Evolutionary conservation across 768 basidiomycete species (phyloP), one percentile per base, ranked within the genome.

Genomic region (Cystofilobasidium capitatum): DNA sequence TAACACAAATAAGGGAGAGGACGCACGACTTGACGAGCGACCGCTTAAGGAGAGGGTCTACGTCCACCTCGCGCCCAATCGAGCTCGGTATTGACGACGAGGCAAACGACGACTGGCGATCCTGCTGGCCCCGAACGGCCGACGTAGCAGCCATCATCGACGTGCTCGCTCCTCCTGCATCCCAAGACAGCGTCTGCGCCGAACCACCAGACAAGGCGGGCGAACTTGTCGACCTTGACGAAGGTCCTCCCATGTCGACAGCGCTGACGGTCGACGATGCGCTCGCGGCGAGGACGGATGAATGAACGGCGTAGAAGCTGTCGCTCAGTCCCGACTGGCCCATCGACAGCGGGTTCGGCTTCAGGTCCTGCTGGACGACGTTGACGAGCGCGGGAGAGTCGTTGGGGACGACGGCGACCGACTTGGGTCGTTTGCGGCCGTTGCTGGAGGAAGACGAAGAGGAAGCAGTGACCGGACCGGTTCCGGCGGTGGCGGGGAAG

Each of bases 41-140:
- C 37, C 60, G 59, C 42, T 62, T 62, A 51, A 67, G 66, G 35
- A 67, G 42, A 10, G 66, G 39, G 22, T 47, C 57, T 29, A 65
- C 54, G 22, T 2, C 7, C 14, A n/a, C 10, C 10, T 16, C 6
- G 29, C 51, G 13, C 20, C 31, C 51, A 2, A 9, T n/a, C 29
- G 7, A 33, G 1, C 31, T 17, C 10, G 17, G 29, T 33, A 26
- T 9, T 29, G 22, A 6, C n/a, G 49, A 8, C 8, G 26, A 29
- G 12, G 14, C 26, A 17, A 55, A 33, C 14, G 29, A 31, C 49
- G 49, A 26, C 20, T 29, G 8, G 26, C 37, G 58, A 3, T 12
- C 58, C 33, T 20, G 16, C 2, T 10, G 3, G 3, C 24, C 20
- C 6, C 49, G 49, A 16, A n/a, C 20, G 10, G 55, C 7, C 55